Evolutionary conservation across 495 filamentous ascomycete species (phyloP), one percentile per base, ranked within the genome.

Genomic region (Aspergillus incahuasiensis): DNA sequence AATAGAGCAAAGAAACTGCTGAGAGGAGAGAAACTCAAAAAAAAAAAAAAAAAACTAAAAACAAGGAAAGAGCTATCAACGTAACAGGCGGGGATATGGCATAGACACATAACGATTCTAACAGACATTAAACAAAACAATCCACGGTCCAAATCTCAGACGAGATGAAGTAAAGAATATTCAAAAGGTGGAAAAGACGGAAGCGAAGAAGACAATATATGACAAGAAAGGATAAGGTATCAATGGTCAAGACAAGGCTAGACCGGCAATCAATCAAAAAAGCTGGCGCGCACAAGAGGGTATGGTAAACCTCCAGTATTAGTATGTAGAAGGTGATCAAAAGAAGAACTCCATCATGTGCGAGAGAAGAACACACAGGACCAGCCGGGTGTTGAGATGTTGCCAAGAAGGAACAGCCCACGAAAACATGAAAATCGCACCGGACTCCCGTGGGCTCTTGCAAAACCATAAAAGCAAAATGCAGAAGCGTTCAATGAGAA

Each of bases 341-440:
- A 60, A 60, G 56, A 60, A 67, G 58, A 76, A 75, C 71, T 70
- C 73, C 73, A 69, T 67, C 66, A 63, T 73, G 73, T 74, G 73
- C 73, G 63, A 73, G 58, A 51, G 56, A 68, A 63, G 65, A 76
- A 73, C 74, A 77, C 74, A 70, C 74, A 78, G 74, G 74, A 74
- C 74, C 74, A 78, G 74, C 74, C 74, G 63, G 71, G 73, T 76
- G 74, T 73, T 64, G 70, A 70, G 63, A 64, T 67, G 62, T 71
- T 68, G 62, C 63, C 62, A 58, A 59, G 57, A 57, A 62, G 63
- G 64, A 68, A 68, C 65, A 69, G 59, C 66, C 71, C 68, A 67
- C 57, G 61, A 71, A 75, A 72, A 75, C 57, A 65, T 47, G 55
- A 60, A 66, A 61, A 68, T 70, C 73, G 69, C 67, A 78, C 73